Evolutionary conservation across 2,329 filamentous ascomycete genomes (phyloP).

Genomic region (Fusarium hainanense): DNA sequence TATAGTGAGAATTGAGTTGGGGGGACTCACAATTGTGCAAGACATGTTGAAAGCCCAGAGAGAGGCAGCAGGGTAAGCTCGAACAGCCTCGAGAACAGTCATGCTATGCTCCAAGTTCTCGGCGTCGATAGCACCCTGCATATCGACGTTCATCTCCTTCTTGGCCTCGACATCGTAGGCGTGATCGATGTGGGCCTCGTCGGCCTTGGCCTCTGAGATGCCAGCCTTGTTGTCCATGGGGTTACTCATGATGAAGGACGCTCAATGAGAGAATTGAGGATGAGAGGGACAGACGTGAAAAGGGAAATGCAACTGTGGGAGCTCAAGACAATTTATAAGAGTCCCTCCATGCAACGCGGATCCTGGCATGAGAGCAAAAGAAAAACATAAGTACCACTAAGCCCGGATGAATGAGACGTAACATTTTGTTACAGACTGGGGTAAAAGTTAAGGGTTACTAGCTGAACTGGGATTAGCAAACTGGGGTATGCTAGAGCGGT

Average conservation of each 20-base stretch:
- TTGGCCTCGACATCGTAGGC: conserved; percentile 38
- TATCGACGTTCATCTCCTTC: conserved; percentile 24
- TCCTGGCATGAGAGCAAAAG: neutral
- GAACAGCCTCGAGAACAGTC: conserved; percentile 53
- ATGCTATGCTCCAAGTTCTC: conserved; percentile 58
- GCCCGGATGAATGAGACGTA: conserved; percentile 23
- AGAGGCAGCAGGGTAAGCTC: conserved; percentile 57
- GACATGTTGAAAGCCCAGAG: conserved; percentile 62
- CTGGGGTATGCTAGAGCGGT: conserved; percentile 1
- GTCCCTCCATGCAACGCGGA: neutral
- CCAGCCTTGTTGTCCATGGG: conserved; percentile 25
- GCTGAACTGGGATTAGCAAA: conserved; percentile 1
- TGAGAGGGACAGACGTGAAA: neutral
- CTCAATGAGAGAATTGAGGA: conserved; percentile 15
- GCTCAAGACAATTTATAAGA: conserved; percentile 9
- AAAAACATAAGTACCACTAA: conserved; percentile 13
- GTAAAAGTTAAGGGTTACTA: neutral
- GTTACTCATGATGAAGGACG: conserved; percentile 33
- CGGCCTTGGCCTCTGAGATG: conserved; percentile 26
- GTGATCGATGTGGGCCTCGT: conserved; percentile 31
- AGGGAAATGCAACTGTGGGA: conserved; percentile 3
- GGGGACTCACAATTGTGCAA: conserved; percentile 58
- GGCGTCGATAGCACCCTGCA: conserved; percentile 42
- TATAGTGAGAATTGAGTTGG: too few relatives aligned
- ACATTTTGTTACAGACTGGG: conserved; percentile 1